phyloP scores from a whole-genome alignment of 2,329 filamentous ascomycete genomes.

The Sarocladium oryzae region DNA sequence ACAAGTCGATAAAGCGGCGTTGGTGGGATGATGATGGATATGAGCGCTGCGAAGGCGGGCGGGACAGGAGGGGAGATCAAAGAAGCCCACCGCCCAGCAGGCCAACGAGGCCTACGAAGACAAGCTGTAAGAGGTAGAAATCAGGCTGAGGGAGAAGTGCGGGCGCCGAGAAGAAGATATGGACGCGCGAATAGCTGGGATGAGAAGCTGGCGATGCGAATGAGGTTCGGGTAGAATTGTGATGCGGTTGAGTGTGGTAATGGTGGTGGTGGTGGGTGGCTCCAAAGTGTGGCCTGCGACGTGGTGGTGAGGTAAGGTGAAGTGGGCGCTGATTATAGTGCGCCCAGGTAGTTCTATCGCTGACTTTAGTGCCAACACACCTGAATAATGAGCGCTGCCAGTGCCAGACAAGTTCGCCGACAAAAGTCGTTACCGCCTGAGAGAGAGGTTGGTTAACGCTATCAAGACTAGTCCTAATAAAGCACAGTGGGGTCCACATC shows the following conservation, averaged over 20 bases:
- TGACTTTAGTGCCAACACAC: no score
- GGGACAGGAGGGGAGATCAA: constrained; percentile 7
- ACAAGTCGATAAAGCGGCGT: constrained; percentile 12
- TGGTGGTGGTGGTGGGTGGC: constrained; percentile 1
- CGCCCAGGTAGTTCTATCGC: no score
- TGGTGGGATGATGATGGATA: constrained; percentile 8
- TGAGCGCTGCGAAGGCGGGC: constrained; percentile 4
- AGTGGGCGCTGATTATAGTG: no score
- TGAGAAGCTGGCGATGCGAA: constrained; percentile 4
- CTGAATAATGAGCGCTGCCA: no score
- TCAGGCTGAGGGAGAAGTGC: neutral
- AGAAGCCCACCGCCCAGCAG: constrained; percentile 5
- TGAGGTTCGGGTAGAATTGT: constrained; percentile 4
- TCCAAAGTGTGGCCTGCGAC: neutral
- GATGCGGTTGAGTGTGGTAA: constrained; percentile 8
- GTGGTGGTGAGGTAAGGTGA: constrained; percentile 6
- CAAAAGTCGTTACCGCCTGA: no score
- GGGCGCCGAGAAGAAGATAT: neutral
- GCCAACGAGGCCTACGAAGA: neutral
- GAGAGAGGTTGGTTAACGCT: no score
- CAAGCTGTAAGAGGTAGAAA: neutral
- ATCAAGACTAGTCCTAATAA: no score
- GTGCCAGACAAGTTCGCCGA: no score
- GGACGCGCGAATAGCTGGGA: constrained; percentile 4
- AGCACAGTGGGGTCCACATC: no score